Evolutionary conservation across 2,329 filamentous ascomycete genomes (phyloP), one percentile per base, ranked within the genome.

Genomic region (Penicillium sp.): DNA sequence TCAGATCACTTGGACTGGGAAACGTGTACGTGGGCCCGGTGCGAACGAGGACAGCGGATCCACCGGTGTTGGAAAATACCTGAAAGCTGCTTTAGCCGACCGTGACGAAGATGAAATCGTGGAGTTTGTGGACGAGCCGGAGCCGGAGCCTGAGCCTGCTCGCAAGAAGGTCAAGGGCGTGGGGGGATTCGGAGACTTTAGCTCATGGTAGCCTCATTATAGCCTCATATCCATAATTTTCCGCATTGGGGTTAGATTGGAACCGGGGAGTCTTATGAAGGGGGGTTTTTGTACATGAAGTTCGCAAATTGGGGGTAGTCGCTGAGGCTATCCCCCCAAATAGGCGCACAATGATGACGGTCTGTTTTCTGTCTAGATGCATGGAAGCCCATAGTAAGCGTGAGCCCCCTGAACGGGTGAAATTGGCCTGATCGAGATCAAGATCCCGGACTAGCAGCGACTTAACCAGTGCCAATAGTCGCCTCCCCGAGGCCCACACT

Each of bases 1-100:
- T 65, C 85, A 84, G 68, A 87, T 89, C 2, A 99, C 94, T 3
- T 99, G 94, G 94, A 97, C 94, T 3, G 94, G 94, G 3, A 99
- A 97, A 76, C 80, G 92, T 38, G 84, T 99, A 45, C 79, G 91
- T 24, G 80, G 78, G 1, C 84, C 87, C 64, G 87, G 85, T 1
- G 83, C 79, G 0, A 77, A 84, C 1, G 80, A 80, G 1, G 70
- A 67, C 13, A 72, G 74, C 26, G 70, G 72, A 13, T 71, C 72
- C 4, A 84, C 85, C 12, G 72, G 66, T 1, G 81, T 87, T 9
- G 94, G 93, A 7, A 96, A 93, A 71, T 97, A 97, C 69, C 73
- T 99, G 47, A 87, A 89, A 67, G 79, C 80, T 15, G 80, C 81
- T 15, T 70, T 79, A 51, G 72, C 70, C 36, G 66, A 74, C 56